Evolutionary conservation across 1,139 yeast genomes (phyloP).

Genomic region (Pichia sp.): DNA sequence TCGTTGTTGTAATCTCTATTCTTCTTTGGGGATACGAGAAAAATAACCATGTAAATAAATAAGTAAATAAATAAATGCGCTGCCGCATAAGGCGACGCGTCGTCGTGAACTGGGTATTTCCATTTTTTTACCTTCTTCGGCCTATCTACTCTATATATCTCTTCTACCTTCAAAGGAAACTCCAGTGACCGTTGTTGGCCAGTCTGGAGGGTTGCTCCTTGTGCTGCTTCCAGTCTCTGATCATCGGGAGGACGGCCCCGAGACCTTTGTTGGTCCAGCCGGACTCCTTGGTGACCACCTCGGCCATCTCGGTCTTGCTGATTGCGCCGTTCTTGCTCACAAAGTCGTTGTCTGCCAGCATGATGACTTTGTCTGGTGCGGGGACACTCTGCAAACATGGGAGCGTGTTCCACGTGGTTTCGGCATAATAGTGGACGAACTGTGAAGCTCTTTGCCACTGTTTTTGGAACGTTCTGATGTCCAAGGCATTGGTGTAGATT

Average conservation of each 20-base stretch:
- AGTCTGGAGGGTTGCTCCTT: conserved; percentile 1
- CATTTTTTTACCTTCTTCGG: not conserved
- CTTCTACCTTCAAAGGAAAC: conserved; percentile 25
- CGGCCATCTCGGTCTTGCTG: not conserved
- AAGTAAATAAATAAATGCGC: not conserved
- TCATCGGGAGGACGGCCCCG: conserved; percentile 10
- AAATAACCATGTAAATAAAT: not conserved
- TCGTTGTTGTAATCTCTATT: not conserved
- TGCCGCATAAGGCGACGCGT: not conserved
- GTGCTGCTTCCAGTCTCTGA: conserved; percentile 11
- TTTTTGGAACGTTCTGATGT: not conserved
- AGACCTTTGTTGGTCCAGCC: conserved; percentile 1
- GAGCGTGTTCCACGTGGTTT: conserved; percentile 3
- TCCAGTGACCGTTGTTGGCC: conserved; percentile 25
- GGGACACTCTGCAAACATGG: not conserved
- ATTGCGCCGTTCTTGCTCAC: not conserved
- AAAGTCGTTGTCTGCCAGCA: conserved; percentile 10
- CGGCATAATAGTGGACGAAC: conserved; percentile 6
- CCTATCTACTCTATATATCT: not conserved
- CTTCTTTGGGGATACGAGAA: not conserved
- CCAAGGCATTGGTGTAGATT: conserved; percentile 4
- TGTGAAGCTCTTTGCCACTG: conserved; percentile 10
- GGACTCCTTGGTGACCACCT: not conserved
- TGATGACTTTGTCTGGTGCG: not conserved
- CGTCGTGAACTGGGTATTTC: not conserved